These are phyloP conservation scores for Suhomyces ambrosiae DNA, from an alignment of 1,139 yeast species.

Conservation along the genomic window DNA sequence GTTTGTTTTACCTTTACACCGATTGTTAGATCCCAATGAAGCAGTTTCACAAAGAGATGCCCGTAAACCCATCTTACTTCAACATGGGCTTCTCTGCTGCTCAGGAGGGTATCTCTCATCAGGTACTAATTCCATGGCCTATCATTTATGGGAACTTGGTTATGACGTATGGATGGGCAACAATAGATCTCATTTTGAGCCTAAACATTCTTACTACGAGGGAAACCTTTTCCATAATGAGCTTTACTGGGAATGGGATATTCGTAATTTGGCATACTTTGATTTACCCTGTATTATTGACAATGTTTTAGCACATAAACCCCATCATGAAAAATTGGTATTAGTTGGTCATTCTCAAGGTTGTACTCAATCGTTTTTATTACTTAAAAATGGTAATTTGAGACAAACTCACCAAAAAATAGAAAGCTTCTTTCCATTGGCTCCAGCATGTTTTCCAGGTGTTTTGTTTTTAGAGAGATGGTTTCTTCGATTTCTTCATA, in stretches of 20 bases:
- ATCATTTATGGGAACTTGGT: constrained; percentile 59
- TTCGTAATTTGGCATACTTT: constrained; percentile 71
- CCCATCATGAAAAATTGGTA: constrained; percentile 52
- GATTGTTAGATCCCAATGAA: constrained; percentile 58
- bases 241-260: constrained; percentile 82
- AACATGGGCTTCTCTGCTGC: constrained; percentile 87
- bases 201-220: constrained; percentile 53
- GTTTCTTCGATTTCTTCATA: constrained; percentile 60
- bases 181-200: constrained; percentile 81
- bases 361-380: constrained; percentile 77
- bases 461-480: constrained; percentile 57
- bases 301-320: constrained; percentile 50
- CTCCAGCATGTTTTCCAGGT: constrained; percentile 93
- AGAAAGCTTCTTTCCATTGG: constrained; percentile 70
- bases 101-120: constrained; percentile 82
- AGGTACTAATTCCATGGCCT: constrained; percentile 77
- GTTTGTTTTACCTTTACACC: constrained; percentile 63
- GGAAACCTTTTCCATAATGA: constrained; percentile 50
- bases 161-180: constrained; percentile 95
- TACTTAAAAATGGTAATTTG: constrained; percentile 45
- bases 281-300: constrained; percentile 78
- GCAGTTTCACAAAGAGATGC: constrained; percentile 27
- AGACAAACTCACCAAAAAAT: constrained; percentile 46
- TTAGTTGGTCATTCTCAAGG: constrained; percentile 92
- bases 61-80: constrained; percentile 63